These are phyloP conservation scores for Botrytis fragariae DNA, from an alignment of 2,329 filamentous ascomycete species.

Conservation along the genomic window DNA sequence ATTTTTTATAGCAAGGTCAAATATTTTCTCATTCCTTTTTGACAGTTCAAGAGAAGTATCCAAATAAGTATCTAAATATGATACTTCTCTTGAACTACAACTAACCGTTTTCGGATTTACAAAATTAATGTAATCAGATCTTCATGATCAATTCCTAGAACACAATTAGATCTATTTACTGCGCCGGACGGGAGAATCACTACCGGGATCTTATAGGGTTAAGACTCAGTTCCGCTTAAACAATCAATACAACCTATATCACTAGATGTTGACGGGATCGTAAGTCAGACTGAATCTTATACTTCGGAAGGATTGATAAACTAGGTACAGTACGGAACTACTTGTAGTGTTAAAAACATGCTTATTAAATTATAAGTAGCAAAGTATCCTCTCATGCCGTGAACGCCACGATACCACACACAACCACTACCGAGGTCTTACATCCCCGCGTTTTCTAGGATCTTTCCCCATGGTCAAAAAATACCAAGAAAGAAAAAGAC, in stretches of 20 bases:
- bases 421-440: constrained; percentile 8
- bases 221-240: background rate
- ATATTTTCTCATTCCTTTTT: background rate
- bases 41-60: too few species aligned
- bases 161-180: background rate
- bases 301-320: background rate
- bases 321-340: background rate
- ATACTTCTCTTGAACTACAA: background rate
- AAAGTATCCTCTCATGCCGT: background rate
- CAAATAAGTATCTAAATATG: too few species aligned
- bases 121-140: background rate
- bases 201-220: background rate
- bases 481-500: background rate
- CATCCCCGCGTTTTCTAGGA: constrained; percentile 2
- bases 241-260: background rate
- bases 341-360: background rate
- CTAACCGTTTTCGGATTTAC: background rate
- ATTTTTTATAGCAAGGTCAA: background rate
- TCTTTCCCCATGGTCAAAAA: background rate
- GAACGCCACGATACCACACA: background rate
- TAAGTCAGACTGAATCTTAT: background rate
- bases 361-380: background rate
- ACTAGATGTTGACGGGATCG: background rate
- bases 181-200: background rate
- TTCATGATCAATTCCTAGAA: background rate